These are phyloP conservation scores for Carex parvula DNA, from an alignment of 176 grass and related monocot genomes.

Conservation along the genomic window DNA sequence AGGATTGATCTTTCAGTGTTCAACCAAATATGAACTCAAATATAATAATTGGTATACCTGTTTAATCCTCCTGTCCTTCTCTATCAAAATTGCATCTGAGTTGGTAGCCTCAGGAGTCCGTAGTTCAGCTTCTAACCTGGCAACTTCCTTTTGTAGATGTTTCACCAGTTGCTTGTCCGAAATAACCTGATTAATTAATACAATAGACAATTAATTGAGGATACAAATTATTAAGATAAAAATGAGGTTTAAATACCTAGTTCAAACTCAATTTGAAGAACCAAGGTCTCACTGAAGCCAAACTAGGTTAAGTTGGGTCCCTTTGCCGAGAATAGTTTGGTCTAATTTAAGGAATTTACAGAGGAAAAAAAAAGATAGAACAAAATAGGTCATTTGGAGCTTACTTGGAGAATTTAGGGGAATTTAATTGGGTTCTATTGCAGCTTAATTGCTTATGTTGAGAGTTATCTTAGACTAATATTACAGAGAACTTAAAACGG, in stretches of 20 bases:
- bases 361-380: neutral
- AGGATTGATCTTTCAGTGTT: slow-evolving; percentile 10
- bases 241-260: neutral
- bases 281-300: neutral
- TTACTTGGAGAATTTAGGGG: neutral
- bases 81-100: slow-evolving; percentile 61
- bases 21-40: slow-evolving; percentile 3
- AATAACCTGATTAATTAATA: slow-evolving; percentile 59
- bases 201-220: neutral
- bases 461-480: neutral
- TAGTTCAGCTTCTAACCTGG: slow-evolving; percentile 79
- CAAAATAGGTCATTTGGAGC: neutral
- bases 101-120: slow-evolving; percentile 54
- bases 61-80: slow-evolving; percentile 76
- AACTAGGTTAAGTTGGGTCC: neutral
- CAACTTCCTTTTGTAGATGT: slow-evolving; percentile 84
- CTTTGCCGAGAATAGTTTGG: neutral
- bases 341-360: neutral
- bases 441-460: neutral
- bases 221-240: neutral
- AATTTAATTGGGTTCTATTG: neutral
- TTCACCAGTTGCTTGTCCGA: slow-evolving; percentile 89
- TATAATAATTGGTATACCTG: slow-evolving; percentile 42
- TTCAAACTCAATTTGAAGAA: slow-evolving; percentile 13
- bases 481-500: neutral